Conservation (phyloP, 306 rosid genomes). For the Crataegus laevigata region DNA sequence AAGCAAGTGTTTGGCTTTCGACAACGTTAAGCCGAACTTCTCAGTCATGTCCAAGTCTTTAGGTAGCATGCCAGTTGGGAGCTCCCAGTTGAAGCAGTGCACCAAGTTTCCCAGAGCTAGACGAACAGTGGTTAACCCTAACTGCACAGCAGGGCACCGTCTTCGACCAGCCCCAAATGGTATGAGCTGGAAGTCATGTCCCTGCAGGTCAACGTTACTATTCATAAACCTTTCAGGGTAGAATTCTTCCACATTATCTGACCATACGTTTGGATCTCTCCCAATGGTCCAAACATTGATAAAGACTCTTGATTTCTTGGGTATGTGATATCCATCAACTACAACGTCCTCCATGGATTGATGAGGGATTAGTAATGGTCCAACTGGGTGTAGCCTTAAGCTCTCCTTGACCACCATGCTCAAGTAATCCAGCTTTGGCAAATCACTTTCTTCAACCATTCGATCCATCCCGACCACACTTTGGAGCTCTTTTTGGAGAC, state of each 20-base stretch:
- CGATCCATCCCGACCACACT: conserved; percentile 20
- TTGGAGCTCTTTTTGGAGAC: conserved; percentile 33
- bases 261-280: conserved; percentile 1
- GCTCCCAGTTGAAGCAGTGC: background rate
- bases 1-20: background rate
- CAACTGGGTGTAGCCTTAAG: conserved; percentile 28
- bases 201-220: background rate
- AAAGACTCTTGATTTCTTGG: background rate
- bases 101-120: background rate
- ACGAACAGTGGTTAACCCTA: background rate
- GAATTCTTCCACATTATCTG: background rate
- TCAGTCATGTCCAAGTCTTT: background rate
- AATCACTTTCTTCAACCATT: conserved; percentile 30
- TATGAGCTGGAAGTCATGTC: background rate
- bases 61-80: background rate
- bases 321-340: conserved; percentile 8
- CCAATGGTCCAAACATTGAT: conserved; percentile 34
- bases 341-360: conserved; percentile 9
- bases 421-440: conserved; percentile 22
- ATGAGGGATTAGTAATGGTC: conserved; percentile 4
- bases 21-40: background rate
- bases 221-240: background rate
- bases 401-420: conserved; percentile 38
- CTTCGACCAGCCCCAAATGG: background rate
- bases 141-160: background rate